Evolutionary conservation across 495 filamentous ascomycete species (phyloP).

Genomic region (Xylona heveae): DNA sequence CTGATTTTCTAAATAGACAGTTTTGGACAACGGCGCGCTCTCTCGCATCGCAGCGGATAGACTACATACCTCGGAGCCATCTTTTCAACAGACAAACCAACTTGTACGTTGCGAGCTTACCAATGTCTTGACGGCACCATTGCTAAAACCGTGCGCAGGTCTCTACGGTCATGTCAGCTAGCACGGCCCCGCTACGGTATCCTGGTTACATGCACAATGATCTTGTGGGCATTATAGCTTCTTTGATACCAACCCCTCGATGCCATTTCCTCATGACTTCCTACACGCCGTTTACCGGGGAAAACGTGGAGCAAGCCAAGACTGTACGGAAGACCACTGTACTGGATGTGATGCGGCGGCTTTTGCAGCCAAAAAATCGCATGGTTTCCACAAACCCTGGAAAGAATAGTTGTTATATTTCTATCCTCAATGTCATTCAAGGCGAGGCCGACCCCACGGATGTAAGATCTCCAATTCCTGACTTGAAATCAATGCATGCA

Average conservation of each 20-base stretch:
- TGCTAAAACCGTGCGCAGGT: conserved; percentile 20
- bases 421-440: conserved; percentile 95
- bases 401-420: conserved; percentile 97
- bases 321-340: conserved; percentile 96
- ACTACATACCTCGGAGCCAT: conserved; percentile 82
- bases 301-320: conserved; percentile 88
- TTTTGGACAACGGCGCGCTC: conserved; percentile 86
- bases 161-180: conserved; percentile 96
- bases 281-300: conserved; percentile 91
- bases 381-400: conserved; percentile 94
- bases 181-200: conserved; percentile 87
- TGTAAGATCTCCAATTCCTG: conserved; percentile 19
- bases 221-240: conserved; percentile 87
- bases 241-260: conserved; percentile 84
- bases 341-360: conserved; percentile 85
- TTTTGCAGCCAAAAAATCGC: conserved; percentile 93
- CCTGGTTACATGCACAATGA: conserved; percentile 99
- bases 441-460: conserved; percentile 95
- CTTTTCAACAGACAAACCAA: conserved; percentile 94
- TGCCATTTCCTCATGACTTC: conserved; percentile 97
- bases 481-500: background rate
- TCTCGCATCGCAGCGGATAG: conserved; percentile 87
- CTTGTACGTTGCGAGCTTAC: conserved; percentile 28
- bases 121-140: background rate
- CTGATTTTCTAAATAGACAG: conserved; percentile 33